phyloP scores from a whole-genome alignment of 148 eudicot genomes.

The Vaccinium vitisidaea region DNA sequence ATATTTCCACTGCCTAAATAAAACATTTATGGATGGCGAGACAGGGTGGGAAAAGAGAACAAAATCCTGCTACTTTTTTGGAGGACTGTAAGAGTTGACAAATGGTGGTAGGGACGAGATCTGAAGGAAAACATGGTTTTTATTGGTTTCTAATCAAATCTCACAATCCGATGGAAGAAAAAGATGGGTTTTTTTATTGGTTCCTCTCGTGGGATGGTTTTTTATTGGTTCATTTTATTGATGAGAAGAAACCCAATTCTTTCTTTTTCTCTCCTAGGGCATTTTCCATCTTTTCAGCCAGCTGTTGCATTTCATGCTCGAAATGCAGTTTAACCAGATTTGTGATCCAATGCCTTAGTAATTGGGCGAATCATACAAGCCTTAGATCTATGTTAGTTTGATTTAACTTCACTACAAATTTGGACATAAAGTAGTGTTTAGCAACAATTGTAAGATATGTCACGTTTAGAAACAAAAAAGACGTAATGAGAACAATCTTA shows the following conservation, averaged over 20 bases:
- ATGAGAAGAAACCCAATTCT: neutral
- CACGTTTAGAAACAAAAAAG: neutral
- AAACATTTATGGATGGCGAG: neutral
- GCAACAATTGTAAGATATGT: neutral
- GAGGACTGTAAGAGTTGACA: neutral
- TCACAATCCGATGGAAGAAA: neutral
- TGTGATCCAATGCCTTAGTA: neutral
- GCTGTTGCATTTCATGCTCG: neutral
- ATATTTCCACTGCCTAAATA: neutral
- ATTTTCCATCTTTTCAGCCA: neutral
- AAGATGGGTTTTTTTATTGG: neutral
- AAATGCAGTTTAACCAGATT: neutral
- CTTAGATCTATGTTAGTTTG: neutral
- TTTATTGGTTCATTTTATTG: neutral
- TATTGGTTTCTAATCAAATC: neutral
- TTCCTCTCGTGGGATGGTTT: neutral
- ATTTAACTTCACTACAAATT: neutral
- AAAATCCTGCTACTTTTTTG: neutral
- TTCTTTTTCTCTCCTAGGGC: neutral
- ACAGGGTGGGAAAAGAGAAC: neutral
- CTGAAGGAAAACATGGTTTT: neutral
- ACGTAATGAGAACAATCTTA: neutral
- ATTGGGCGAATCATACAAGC: neutral
- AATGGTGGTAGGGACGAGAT: neutral
- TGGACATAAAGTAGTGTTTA: neutral